Evolutionary conservation across 129 eudicot species (phyloP), one percentile per base, ranked within the genome.

Genomic region (Flaveria sonorensis): DNA sequence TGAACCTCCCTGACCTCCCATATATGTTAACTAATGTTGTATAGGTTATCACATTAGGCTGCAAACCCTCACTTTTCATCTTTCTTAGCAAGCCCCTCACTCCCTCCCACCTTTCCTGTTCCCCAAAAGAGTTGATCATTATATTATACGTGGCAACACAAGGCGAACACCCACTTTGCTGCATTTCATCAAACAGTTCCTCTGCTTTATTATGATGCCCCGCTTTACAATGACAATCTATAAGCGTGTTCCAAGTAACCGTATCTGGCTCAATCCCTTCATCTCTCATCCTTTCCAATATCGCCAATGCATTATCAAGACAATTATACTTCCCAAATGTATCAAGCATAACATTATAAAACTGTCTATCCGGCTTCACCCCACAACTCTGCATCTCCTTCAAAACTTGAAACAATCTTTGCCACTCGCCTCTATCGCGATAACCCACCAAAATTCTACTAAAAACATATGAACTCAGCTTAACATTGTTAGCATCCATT

Each of bases 401-500:
- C 46, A 94, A 76, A 77, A 94, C 98, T 68, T 94, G 98, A 81
- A 94, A 94, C 55, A 96, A 89, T 56, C 87, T 85, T 61, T 94
- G 94, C 98, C 98, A 94, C 84, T 89, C 96, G 18, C 98, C 98
- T 81, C 87, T 87, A 63, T 94, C 98, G 11, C 98, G 88, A 84
- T 87, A 91, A 70, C 86, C 70, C 3, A 92, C 87, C 59, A 94
- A 81, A 39, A 94, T 91, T 80, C 93, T 86, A 77, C 89, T 87
- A 68, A 91, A 94, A 23, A 94, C 92, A 48, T 57, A 89, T 0
- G 96, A 87, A 85, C 76, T 91, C 0, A 96, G 93, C 83, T 80
- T 83, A 59, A 94, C 89, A 63, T 84, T 72, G 42, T 84, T 91
- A 7, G 85, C 89, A 52, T 94, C 97, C 98, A 94, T 94, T 69